These are phyloP conservation scores for Zizania palustris DNA, from an alignment of 202 grass and related monocot genomes.

Conservation along the genomic window DNA sequence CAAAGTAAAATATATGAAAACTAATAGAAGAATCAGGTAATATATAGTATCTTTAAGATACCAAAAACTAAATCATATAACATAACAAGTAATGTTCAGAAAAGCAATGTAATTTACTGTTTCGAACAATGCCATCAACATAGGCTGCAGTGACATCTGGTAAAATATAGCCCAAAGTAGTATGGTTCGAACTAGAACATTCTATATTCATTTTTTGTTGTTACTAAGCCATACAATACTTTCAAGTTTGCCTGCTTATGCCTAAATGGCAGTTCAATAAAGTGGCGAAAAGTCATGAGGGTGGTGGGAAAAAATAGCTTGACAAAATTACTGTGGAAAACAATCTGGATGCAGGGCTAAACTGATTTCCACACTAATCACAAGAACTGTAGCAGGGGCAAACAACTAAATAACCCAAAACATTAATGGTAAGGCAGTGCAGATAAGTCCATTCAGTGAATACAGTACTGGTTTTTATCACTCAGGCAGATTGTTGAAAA, in stretches of 20 bases:
- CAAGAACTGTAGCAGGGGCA: background rate
- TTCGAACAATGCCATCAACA: background rate
- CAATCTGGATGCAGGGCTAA: background rate
- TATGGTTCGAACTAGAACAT: background rate
- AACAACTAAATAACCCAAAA: background rate
- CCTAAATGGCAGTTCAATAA: background rate
- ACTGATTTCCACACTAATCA: background rate
- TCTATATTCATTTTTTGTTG: background rate
- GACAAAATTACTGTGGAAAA: background rate
- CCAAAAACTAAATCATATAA: background rate
- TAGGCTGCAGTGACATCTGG: background rate
- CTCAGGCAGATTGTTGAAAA: background rate
- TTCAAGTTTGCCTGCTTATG: background rate
- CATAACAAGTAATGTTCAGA: background rate
- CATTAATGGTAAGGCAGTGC: background rate
- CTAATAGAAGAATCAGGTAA: background rate
- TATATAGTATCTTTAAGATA: background rate
- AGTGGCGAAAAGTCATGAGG: background rate
- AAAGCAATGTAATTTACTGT: background rate
- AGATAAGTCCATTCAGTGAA: background rate
- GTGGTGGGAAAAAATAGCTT: background rate
- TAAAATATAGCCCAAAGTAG: background rate
- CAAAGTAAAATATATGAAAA: background rate
- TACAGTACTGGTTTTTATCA: background rate
- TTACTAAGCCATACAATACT: background rate